phyloP scores from a whole-genome alignment of 176 grass and related monocot genomes.

The Oryza officinalis region DNA sequence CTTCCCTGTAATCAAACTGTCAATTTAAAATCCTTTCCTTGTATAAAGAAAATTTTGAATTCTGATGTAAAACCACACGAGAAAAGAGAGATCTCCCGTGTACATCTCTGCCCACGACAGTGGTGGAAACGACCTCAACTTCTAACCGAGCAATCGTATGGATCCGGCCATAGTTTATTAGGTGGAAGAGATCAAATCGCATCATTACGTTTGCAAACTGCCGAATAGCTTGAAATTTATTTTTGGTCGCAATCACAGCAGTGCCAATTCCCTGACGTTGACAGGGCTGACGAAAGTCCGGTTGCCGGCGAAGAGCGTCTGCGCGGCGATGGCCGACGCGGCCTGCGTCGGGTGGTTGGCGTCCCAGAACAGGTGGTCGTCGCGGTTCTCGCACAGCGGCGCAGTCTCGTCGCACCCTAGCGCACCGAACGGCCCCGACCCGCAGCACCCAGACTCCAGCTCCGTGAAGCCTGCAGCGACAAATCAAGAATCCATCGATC shows the following conservation, averaged over 20 bases:
- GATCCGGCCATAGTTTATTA: constrained; percentile 30
- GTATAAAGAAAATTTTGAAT: no score
- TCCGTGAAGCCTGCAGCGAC: constrained; percentile 42
- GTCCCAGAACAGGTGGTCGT: constrained; percentile 57
- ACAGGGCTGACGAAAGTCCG: constrained; percentile 41
- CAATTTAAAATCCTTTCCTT: no score
- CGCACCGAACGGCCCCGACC: constrained; percentile 31
- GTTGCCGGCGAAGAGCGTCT: constrained; percentile 40
- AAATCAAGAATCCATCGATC: neutral
- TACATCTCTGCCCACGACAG: no score
- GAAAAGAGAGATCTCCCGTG: neutral
- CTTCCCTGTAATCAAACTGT: no score
- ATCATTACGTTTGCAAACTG: neutral
- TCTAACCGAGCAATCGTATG: neutral
- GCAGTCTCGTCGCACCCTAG: constrained; percentile 18
- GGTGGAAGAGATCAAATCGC: neutral
- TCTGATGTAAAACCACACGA: neutral
- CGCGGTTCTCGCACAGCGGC: constrained; percentile 38
- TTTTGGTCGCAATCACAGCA: neutral
- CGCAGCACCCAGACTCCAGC: constrained; percentile 52
- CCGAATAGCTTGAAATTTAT: neutral
- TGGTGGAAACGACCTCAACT: no score
- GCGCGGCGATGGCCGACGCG: constrained; percentile 42
- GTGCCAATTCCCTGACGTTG: constrained; percentile 46
- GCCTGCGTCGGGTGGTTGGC: constrained; percentile 53